These are phyloP conservation scores for Nannochloropsis gaditana DNA, from an alignment of 108 stramenopile species.

Conservation along the genomic window DNA sequence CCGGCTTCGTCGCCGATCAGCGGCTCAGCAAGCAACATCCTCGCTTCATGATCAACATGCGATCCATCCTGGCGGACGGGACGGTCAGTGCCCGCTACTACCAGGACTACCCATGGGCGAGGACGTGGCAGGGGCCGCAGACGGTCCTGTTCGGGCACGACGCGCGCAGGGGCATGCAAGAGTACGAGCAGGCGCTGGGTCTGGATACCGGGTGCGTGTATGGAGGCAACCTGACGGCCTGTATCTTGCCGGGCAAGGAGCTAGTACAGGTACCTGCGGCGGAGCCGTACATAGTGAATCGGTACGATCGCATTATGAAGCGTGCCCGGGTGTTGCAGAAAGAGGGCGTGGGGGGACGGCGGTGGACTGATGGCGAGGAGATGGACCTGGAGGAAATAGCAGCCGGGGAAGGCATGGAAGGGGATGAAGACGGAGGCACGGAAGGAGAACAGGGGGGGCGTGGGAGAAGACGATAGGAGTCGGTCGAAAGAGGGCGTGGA, in stretches of 20 bases:
- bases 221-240: slow-evolving; percentile 81
- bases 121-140: slow-evolving; percentile 79
- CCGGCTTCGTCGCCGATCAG: slow-evolving; percentile 77
- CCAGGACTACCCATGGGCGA: slow-evolving; percentile 71
- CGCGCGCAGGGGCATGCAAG: slow-evolving; percentile 81
- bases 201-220: slow-evolving; percentile 91
- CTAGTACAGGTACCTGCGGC: slow-evolving; percentile 39
- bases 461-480: no score
- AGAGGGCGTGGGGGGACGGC: neutral
- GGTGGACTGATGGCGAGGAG: neutral
- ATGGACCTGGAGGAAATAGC: neutral
- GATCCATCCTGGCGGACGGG: slow-evolving; percentile 68
- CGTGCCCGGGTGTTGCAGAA: neutral
- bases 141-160: slow-evolving; percentile 90
- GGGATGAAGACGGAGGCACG: neutral
- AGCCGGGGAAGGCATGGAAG: neutral
- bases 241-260: slow-evolving; percentile 78
- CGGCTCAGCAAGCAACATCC: slow-evolving; percentile 66
- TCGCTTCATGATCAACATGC: slow-evolving; percentile 70
- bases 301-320: slow-evolving; percentile 2
- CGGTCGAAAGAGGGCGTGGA: no score
- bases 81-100: slow-evolving; percentile 84
- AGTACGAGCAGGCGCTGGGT: slow-evolving; percentile 81
- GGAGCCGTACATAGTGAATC: slow-evolving; percentile 31
- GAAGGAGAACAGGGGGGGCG: no score